These are phyloP conservation scores for Colletotrichum nymphaeae DNA, from an alignment of 2,329 filamentous ascomycete genomes.

Conservation along the genomic window DNA sequence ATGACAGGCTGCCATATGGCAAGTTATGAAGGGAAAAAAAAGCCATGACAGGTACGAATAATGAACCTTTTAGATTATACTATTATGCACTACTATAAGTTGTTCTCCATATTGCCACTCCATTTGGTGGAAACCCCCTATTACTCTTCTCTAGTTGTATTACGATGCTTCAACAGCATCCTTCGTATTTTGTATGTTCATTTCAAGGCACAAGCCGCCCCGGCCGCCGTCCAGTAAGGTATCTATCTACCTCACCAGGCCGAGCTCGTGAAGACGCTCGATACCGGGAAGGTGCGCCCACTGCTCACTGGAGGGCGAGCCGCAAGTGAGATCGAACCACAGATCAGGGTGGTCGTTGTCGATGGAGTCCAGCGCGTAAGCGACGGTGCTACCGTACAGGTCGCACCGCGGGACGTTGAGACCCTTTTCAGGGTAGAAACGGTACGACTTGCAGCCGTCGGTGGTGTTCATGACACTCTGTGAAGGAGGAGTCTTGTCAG, in stretches of 20 bases:
- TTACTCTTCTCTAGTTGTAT: not conserved
- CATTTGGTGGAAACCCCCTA: not conserved
- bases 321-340: conserved; percentile 52
- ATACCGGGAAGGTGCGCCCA: conserved; percentile 38
- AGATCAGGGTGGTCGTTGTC: conserved; percentile 42
- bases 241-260: conserved; percentile 6
- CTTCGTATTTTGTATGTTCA: not conserved
- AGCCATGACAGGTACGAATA: not conserved
- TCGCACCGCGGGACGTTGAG: conserved; percentile 47
- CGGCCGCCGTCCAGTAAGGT: not conserved
- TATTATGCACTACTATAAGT: not conserved
- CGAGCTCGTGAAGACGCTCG: conserved; percentile 24
- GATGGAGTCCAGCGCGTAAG: conserved; percentile 43
- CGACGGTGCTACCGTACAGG: conserved; percentile 48
- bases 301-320: conserved; percentile 43
- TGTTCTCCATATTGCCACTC: not conserved
- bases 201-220: not conserved
- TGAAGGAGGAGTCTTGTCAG: not conserved
- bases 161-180: not conserved
- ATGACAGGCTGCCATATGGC: not conserved
- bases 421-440: conserved; percentile 46
- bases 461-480: conserved; percentile 46
- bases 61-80: not conserved
- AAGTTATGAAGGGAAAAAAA: not conserved
- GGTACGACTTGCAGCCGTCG: conserved; percentile 49